These are phyloP conservation scores for Entomortierella parvispora DNA, from an alignment of 192 early-diverging fungal species.

Conservation along the genomic window DNA sequence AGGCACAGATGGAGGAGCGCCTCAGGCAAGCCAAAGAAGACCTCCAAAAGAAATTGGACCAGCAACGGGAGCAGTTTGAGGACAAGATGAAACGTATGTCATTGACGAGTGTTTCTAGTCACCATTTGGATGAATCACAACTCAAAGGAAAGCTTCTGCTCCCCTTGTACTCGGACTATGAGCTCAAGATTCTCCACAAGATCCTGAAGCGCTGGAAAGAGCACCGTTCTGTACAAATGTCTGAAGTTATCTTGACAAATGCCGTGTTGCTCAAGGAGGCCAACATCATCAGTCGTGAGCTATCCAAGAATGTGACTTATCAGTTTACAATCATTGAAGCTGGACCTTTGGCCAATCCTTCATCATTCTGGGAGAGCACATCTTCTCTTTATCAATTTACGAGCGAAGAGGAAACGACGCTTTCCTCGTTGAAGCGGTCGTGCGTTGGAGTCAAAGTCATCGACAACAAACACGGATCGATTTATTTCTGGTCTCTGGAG, in stretches of 20 bases:
- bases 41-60: constrained; percentile 59
- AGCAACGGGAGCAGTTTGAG: constrained; percentile 64
- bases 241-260: constrained; percentile 74
- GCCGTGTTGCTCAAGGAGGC: constrained; percentile 87
- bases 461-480: constrained; percentile 61
- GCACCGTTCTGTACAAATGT: constrained; percentile 68
- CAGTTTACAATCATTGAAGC: constrained; percentile 84
- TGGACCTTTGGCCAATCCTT: constrained; percentile 58
- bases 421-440: constrained; percentile 56
- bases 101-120: constrained; percentile 29
- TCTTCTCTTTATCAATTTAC: constrained; percentile 59
- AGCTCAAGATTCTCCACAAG: constrained; percentile 54
- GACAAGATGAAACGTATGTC: constrained; percentile 60
- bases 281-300: constrained; percentile 87
- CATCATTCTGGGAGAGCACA: constrained; percentile 64
- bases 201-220: constrained; percentile 58
- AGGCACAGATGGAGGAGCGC: constrained; percentile 56
- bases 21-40: constrained; percentile 59
- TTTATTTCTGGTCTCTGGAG: constrained; percentile 73
- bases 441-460: constrained; percentile 66
- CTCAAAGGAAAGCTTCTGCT: constrained; percentile 40
- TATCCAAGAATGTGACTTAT: constrained; percentile 83
- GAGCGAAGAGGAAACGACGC: constrained; percentile 57
- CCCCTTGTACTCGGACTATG: constrained; percentile 54
- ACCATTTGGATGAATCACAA: constrained; percentile 47